phyloP scores from a whole-genome alignment of 225 moss, liverwort and hornwort genomes.

The Polytrichum commune region DNA sequence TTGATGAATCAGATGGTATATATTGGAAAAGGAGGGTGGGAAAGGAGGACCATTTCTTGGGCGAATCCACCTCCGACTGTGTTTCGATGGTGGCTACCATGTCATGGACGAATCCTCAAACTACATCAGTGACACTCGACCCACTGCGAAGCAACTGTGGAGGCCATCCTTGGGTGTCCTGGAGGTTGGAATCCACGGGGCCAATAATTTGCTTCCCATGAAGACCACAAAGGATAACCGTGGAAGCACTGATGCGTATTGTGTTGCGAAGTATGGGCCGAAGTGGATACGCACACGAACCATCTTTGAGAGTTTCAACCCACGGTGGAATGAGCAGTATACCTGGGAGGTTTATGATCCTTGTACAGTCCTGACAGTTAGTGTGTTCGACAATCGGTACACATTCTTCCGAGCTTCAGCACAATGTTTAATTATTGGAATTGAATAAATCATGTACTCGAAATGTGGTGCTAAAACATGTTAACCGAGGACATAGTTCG shows the following conservation, averaged over 20 bases:
- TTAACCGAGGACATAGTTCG: too few relatives aligned
- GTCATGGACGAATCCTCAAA: slow-evolving; percentile 87
- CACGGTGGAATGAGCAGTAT: slow-evolving; percentile 97
- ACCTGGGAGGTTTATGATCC: slow-evolving; percentile 96
- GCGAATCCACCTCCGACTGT: slow-evolving; percentile 72
- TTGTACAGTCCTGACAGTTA: slow-evolving; percentile 91
- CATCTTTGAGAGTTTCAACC: slow-evolving; percentile 73
- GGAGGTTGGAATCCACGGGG: slow-evolving; percentile 81
- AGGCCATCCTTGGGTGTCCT: slow-evolving; percentile 69
- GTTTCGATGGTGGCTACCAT: slow-evolving; percentile 94
- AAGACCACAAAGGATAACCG: slow-evolving; percentile 54
- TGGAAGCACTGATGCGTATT: slow-evolving; percentile 70
- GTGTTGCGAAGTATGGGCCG: slow-evolving; percentile 84
- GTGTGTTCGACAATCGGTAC: slow-evolving; percentile 90
- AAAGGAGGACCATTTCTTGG: slow-evolving; percentile 53
- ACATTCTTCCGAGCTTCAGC: not conserved
- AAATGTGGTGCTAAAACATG: too few relatives aligned
- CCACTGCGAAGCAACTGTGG: slow-evolving; percentile 85
- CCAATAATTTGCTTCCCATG: slow-evolving; percentile 72
- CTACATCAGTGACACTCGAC: slow-evolving; percentile 73
- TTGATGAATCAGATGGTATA: slow-evolving; percentile 56
- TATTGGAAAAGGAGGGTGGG: slow-evolving; percentile 58
- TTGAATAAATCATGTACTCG: too few relatives aligned
- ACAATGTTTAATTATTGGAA: too few relatives aligned
- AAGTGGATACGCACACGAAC: slow-evolving; percentile 94